Base-by-base conservation (phyloP, 176 grass and related monocot genomes). In the Triticum turgidum region DNA sequence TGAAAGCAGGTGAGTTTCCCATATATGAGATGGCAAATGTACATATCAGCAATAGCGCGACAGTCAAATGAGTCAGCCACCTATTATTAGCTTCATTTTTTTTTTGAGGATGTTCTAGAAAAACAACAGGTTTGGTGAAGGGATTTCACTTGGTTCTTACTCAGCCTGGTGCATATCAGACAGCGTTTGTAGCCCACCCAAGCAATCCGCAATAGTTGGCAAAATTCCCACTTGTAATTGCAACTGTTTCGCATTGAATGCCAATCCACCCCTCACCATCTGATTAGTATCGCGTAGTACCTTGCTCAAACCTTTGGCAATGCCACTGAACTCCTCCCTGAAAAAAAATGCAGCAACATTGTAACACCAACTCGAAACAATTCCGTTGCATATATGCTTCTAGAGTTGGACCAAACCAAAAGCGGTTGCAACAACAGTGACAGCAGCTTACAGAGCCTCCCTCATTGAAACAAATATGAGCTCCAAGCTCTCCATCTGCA, bases 111-210 rank as follows among this genome's bases (percentile, higher is more conserved):
- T 54, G 51, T 54, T 17, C 5, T 17, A 5, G 9, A 29, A 1
- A n/a, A 24, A 24, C 0, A 81, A n/a, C 39, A 73, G 63, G 41
- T 32, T 32, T 17, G 78, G 8, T 6, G 15, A 79, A 82, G 76
- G 30, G 24, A 17, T 39, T 52, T 67, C 39, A 83, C 66, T 80
- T 32, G 63, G 75, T 69, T 66, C 86, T 92, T 94, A 95, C 93
- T 95, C 96, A 52, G 73, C 78, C 70, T 88, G 86, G 56, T 95
- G 84, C 93, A 98, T 94, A 10, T 92, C 88, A 9, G 83, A 87
- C 66, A 95, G 88, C 7, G 76, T 80, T 61, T 24, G 82, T 65
- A 98, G 85, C 54, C 90, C 93, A 88, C 85, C 79, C 86, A 95
- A 88, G 86, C 93, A 98, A 70, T 95, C 65, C 9, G 82, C 84